phyloP scores from a whole-genome alignment of 2,329 filamentous ascomycete species.

The Neonectria ditissima region DNA sequence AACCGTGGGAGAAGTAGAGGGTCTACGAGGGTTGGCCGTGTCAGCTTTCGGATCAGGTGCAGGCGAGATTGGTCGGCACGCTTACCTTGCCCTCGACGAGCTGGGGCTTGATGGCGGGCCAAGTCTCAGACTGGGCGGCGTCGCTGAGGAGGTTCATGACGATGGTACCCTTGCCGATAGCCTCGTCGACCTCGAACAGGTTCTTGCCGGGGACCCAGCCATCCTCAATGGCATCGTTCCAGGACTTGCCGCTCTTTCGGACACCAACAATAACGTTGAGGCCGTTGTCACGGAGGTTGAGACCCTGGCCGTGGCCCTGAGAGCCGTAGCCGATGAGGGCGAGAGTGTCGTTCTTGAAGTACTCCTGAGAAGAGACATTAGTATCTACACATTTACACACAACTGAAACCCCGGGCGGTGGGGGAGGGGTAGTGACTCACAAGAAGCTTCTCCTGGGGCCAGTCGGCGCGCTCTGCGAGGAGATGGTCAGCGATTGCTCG shows the following conservation, averaged over 20 bases:
- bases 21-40: conserved; percentile 67
- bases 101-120: conserved; percentile 98
- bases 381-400: conserved; percentile 7
- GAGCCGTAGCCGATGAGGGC: conserved; percentile 98
- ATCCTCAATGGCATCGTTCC: conserved; percentile 97
- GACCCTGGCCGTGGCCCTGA: conserved; percentile 98
- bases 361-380: conserved; percentile 71
- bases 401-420: background rate
- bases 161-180: conserved; percentile 92
- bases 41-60: conserved; percentile 35
- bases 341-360: conserved; percentile 99
- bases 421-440: conserved; percentile 66
- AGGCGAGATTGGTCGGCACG: background rate
- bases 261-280: conserved; percentile 99
- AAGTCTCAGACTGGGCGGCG: conserved; percentile 98
- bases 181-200: conserved; percentile 98
- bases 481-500: conserved; percentile 6
- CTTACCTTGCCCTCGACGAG: conserved; percentile 97
- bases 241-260: conserved; percentile 97
- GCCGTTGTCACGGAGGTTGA: conserved; percentile 99
- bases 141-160: conserved; percentile 99
- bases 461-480: conserved; percentile 89
- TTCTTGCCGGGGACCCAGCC: conserved; percentile 99
- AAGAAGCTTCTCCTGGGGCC: conserved; percentile 97
- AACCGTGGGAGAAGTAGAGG: conserved; percentile 99